These are phyloP conservation scores for Phytopythium vexans DNA, from an alignment of 352 stramenopile species.

Conservation along the genomic window DNA sequence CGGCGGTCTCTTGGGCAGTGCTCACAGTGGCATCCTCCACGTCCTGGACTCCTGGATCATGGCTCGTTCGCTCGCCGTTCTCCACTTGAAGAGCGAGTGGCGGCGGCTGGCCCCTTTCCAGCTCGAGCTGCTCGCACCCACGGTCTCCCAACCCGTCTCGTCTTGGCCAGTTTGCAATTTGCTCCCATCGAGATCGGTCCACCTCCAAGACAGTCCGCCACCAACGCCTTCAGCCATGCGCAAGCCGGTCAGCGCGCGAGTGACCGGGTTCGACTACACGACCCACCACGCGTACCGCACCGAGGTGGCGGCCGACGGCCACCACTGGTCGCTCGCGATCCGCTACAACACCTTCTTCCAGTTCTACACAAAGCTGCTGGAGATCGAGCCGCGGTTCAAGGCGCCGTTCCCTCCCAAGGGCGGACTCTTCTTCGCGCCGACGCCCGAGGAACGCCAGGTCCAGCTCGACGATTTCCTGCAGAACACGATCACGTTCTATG, in stretches of 20 bases:
- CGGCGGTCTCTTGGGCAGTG: too few relatives aligned
- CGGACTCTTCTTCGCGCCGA: constrained; percentile 53
- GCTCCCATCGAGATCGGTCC: too few relatives aligned
- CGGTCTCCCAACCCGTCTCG: too few relatives aligned
- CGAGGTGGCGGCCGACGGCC: constrained; percentile 36
- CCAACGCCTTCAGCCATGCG: neutral
- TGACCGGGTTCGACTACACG: constrained; percentile 41
- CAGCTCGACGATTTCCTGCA: constrained; percentile 66
- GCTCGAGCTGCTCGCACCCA: too few relatives aligned
- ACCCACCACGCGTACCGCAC: constrained; percentile 45
- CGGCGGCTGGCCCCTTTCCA: too few relatives aligned
- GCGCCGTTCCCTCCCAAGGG: constrained; percentile 68
- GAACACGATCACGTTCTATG: constrained; percentile 49
- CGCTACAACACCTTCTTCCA: constrained; percentile 66
- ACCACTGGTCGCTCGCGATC: constrained; percentile 42
- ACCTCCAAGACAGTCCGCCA: neutral
- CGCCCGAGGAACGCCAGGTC: constrained; percentile 47
- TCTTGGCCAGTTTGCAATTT: too few relatives aligned
- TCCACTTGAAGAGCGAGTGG: too few relatives aligned
- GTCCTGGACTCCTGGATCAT: too few relatives aligned
- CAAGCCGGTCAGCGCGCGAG: constrained; percentile 23
- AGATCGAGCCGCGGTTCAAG: constrained; percentile 43
- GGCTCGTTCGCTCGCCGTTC: too few relatives aligned
- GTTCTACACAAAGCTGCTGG: constrained; percentile 50
- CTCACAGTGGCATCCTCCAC: too few relatives aligned